Conservation (phyloP, 2,329 filamentous ascomycete species). For the Capronia epimyces region DNA sequence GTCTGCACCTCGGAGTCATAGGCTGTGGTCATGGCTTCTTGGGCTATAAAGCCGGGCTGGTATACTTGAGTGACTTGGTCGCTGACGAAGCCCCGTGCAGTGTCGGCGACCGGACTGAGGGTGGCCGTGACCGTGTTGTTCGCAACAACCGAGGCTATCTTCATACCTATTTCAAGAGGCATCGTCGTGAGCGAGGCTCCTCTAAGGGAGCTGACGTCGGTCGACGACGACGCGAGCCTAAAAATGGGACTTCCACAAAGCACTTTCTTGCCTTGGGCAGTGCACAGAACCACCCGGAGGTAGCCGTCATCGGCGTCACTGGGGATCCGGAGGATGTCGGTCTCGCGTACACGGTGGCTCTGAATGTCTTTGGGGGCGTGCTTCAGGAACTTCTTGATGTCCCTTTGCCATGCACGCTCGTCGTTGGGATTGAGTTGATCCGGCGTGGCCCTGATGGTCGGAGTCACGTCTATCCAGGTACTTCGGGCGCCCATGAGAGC, state of each 20-base stretch:
- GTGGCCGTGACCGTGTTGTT: slow-evolving; percentile 44
- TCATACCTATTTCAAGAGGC: slow-evolving; percentile 61
- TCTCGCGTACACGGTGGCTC: slow-evolving; percentile 55
- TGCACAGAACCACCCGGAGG: slow-evolving; percentile 61
- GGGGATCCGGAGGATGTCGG: slow-evolving; percentile 60
- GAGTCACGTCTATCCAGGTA: slow-evolving; percentile 65
- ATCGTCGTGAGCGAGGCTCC: slow-evolving; percentile 61
- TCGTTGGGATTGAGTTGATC: slow-evolving; percentile 52
- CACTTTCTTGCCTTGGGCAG: slow-evolving; percentile 48
- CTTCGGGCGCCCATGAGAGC: slow-evolving; percentile 55
- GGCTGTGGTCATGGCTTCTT: slow-evolving; percentile 33
- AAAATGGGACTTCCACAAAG: slow-evolving; percentile 64
- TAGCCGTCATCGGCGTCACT: slow-evolving; percentile 61
- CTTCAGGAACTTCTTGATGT: slow-evolving; percentile 59
- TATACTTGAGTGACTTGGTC: slow-evolving; percentile 26
- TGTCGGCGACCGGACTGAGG: slow-evolving; percentile 38
- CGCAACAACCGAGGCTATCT: slow-evolving; percentile 44
- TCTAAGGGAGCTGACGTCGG: slow-evolving; percentile 55
- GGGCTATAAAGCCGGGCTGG: slow-evolving; percentile 31
- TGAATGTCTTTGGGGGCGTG: slow-evolving; percentile 46
- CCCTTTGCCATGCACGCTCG: slow-evolving; percentile 63
- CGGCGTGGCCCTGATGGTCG: slow-evolving; percentile 43
- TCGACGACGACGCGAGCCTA: slow-evolving; percentile 61
- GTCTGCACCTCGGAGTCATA: slow-evolving; percentile 34
- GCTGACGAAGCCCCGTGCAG: slow-evolving; percentile 24